Evolutionary conservation across 2,329 filamentous ascomycete genomes (phyloP).

Genomic region (Exserohilum rostratum): DNA sequence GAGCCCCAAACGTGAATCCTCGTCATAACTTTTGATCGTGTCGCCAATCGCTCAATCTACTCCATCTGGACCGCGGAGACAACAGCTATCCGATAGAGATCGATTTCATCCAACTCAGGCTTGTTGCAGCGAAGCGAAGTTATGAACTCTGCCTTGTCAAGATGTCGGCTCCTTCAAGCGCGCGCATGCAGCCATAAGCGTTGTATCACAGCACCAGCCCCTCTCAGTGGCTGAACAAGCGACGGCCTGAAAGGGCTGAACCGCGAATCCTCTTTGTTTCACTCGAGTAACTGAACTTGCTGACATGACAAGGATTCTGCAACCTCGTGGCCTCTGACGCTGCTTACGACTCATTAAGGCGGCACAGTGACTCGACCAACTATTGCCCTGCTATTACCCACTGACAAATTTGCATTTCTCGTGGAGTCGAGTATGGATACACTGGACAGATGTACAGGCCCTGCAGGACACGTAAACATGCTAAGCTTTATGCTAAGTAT

Average conservation of each 20-base stretch:
- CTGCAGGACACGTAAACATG: not conserved
- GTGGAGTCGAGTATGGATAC: not conserved
- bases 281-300: not conserved
- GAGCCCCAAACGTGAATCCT: not conserved
- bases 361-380: not conserved
- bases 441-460: not conserved
- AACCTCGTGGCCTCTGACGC: not conserved
- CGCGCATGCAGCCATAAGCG: constrained; percentile 9
- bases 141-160: not conserved
- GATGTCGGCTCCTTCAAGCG: constrained; percentile 1
- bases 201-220: not conserved
- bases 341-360: not conserved
- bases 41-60: constrained; percentile 9
- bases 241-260: not conserved
- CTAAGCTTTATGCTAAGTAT: not conserved
- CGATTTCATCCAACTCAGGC: constrained; percentile 1
- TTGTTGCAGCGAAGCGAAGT: constrained; percentile 11
- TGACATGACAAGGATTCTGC: not conserved
- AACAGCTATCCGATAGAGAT: not conserved
- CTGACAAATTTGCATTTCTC: not conserved
- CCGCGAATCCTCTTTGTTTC: not conserved
- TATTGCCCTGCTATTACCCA: not conserved
- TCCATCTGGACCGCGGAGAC: not conserved
- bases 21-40: constrained; percentile 2
- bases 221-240: constrained; percentile 1